Evolutionary conservation across 345 rosid genomes (phyloP).

Genomic region (Gossypium herbaceum): DNA sequence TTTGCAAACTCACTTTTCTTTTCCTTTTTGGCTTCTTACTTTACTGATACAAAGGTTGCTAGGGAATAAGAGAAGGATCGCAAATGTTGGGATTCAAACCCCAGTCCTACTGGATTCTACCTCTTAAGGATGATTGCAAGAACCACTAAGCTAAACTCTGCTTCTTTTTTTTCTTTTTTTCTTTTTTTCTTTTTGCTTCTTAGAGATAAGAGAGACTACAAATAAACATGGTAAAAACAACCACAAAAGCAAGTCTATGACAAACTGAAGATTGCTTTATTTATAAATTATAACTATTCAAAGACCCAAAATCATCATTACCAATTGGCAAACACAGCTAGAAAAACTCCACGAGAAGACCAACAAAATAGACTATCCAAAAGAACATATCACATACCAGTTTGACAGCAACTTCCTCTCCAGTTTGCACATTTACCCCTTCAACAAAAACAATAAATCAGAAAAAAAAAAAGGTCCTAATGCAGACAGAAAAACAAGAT

Average conservation of each 20-base stretch:
- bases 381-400: constrained; percentile 39
- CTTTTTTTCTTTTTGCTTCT: not conserved
- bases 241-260: not conserved
- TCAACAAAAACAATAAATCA: not conserved
- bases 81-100: not conserved
- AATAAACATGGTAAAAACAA: not conserved
- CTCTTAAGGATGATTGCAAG: too few species aligned
- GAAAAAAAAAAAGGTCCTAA: not conserved
- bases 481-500: not conserved
- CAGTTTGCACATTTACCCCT: constrained; percentile 76
- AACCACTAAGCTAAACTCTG: too few species aligned
- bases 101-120: not conserved
- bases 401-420: constrained; percentile 86
- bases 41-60: not conserved
- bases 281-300: not conserved
- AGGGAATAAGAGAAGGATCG: not conserved
- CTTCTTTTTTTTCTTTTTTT: not conserved
- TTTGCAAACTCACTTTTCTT: not conserved
- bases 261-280: not conserved
- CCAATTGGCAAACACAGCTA: not conserved
- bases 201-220: not conserved
- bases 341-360: not conserved
- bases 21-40: not conserved
- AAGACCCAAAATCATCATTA: constrained; percentile 3
- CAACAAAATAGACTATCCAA: not conserved